Evolutionary conservation across 225 moss, liverwort and hornwort genomes (phyloP), one percentile per base, ranked within the genome.

Genomic region (Marchantia paleacea): DNA sequence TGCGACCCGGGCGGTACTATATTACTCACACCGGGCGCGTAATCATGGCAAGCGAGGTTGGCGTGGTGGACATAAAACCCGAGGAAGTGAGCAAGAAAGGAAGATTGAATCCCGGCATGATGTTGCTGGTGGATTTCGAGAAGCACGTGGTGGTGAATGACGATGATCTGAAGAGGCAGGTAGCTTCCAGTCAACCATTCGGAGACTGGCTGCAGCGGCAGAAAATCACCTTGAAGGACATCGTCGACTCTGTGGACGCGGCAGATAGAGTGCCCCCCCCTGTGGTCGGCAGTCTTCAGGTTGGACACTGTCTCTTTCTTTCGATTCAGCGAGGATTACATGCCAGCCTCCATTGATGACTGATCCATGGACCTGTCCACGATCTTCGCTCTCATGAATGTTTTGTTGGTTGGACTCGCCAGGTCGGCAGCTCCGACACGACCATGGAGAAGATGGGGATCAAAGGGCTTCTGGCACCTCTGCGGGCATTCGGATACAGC

Each of bases 1-100:
- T 94, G 73, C 90, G 94, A 39, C 94, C 94, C n/a, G 92, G 94
- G 78, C 86, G 94, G 8, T 92, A 92, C 79, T 94, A 91, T 55
- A 84, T 91, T 25, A 92, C 92, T 4, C 86, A 92, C 52, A 89
- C 85, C 68, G 90, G 91, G 73, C 85, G 92, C 67, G 92, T 94
- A 53, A 81, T 92, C 52, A 91, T 94, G 92, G 92, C 92, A 20
- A 92, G 92, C 65, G 94, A 94, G 81, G 94, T 94, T 28, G 94
- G 94, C 80, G 92, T 94, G 11, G 92, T 94, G 62, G 91, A 91
- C 19, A 83, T 91, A 68, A 90, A 88, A 61, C 86, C 94, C 52
- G 80, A 75, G 69, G 92, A 94, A 62, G 91, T 94, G 57, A 87
- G 81, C 19, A 85, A 87, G 47, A 94, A 94, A 82, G 94, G 94